Evolutionary conservation across 768 basidiomycete genomes (phyloP).

Genomic region (Rhizopogon salebrosus): DNA sequence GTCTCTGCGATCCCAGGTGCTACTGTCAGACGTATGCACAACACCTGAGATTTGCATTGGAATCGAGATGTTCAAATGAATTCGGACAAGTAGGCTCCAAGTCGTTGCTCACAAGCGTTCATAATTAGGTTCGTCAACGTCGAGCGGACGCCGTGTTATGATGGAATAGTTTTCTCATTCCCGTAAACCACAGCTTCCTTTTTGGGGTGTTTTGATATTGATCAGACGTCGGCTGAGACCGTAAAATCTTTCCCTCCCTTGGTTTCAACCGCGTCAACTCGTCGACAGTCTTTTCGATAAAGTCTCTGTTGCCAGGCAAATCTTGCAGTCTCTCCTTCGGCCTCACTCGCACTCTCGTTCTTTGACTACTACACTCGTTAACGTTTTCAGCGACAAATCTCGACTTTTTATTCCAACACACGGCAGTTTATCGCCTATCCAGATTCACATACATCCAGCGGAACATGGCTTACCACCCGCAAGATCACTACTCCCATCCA

Average conservation of each 20-base stretch:
- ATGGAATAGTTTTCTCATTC: too few species aligned
- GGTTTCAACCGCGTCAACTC: constrained; percentile 2
- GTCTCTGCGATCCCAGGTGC: too few species aligned
- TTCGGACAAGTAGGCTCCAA: too few species aligned
- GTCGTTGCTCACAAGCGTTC: too few species aligned
- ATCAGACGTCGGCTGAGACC: neutral
- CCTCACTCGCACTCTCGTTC: too few species aligned
- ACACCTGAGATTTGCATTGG: too few species aligned
- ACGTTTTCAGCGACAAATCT: neutral
- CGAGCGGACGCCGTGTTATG: too few species aligned
- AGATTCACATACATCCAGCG: neutral
- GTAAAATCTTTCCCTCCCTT: neutral
- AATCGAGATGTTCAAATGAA: too few species aligned
- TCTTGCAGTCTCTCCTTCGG: constrained; percentile 7
- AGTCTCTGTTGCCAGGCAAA: neutral
- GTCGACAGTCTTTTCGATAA: constrained; percentile 6
- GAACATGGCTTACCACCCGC: constrained; percentile 49
- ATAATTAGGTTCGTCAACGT: too few species aligned
- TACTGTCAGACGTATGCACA: too few species aligned
- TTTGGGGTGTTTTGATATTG: constrained; percentile 4
- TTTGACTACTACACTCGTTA: neutral
- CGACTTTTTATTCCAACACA: neutral
- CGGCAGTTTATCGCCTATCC: neutral
- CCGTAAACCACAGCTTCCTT: neutral
- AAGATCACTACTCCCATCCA: constrained; percentile 43